phyloP scores from a whole-genome alignment of 306 rosid genomes.

The Prunus davidiana region DNA sequence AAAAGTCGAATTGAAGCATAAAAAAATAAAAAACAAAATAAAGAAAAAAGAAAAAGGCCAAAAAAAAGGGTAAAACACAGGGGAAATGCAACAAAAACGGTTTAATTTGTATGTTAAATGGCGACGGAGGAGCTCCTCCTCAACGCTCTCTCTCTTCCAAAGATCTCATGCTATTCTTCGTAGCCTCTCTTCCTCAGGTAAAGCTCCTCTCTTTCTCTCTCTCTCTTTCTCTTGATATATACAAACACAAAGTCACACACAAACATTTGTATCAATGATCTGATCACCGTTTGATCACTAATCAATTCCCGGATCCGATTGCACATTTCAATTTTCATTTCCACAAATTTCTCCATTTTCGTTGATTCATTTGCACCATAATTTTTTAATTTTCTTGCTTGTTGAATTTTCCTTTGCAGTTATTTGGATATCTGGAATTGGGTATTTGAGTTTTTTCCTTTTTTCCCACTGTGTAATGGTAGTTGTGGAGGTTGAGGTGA shows the following conservation, averaged over 20 bases:
- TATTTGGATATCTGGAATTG: background rate
- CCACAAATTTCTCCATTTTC: background rate
- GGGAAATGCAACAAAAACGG: slow-evolving; percentile 28
- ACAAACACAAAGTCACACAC: background rate
- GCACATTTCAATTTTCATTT: background rate
- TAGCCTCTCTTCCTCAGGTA: slow-evolving; percentile 1
- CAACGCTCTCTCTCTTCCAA: background rate
- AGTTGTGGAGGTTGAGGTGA: slow-evolving; percentile 10
- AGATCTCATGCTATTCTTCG: slow-evolving; percentile 20
- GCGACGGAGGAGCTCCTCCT: slow-evolving; percentile 42
- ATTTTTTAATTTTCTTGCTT: background rate
- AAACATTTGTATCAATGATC: slow-evolving; percentile 6
- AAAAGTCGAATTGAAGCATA: background rate
- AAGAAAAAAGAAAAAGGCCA: background rate
- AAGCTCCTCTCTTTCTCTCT: background rate
- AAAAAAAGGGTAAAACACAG: background rate
- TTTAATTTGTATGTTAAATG: slow-evolving; percentile 23
- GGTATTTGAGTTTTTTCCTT: background rate
- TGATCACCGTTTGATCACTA: slow-evolving; percentile 9
- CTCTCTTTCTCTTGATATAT: background rate
- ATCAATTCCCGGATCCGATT: slow-evolving; percentile 1
- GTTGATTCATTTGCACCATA: background rate
- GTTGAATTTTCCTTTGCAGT: background rate
- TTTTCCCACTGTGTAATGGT: slow-evolving; percentile 15
- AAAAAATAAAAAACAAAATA: background rate